phyloP scores from a whole-genome alignment of 225 moss, liverwort and hornwort genomes.

The Polytrichum formosum region DNA sequence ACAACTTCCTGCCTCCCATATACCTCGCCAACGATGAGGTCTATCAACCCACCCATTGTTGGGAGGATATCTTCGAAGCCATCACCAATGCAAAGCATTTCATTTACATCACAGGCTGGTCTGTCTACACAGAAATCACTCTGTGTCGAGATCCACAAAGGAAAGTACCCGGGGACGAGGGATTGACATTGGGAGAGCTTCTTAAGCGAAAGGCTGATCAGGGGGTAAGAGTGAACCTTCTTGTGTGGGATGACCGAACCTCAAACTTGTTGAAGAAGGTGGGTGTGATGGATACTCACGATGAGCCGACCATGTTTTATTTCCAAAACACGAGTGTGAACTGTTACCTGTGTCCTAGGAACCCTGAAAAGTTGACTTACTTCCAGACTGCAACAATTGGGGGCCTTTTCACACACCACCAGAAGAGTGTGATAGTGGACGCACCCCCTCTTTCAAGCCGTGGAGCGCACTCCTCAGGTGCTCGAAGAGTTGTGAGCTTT shows the following conservation, averaged over 20 bases:
- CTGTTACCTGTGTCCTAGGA: slow-evolving; percentile 47
- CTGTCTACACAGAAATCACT: slow-evolving; percentile 79
- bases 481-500: slow-evolving; percentile 49
- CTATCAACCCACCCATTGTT: slow-evolving; percentile 63
- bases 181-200: slow-evolving; percentile 69
- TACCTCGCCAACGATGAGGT: slow-evolving; percentile 49
- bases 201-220: slow-evolving; percentile 72
- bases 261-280: slow-evolving; percentile 51
- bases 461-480: not conserved
- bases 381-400: slow-evolving; percentile 49
- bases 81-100: slow-evolving; percentile 61
- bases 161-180: slow-evolving; percentile 65
- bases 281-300: slow-evolving; percentile 53
- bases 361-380: slow-evolving; percentile 41
- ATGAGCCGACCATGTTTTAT: slow-evolving; percentile 38
- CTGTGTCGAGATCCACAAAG: slow-evolving; percentile 60
- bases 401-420: slow-evolving; percentile 51
- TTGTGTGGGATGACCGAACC: slow-evolving; percentile 94
- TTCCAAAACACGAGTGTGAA: slow-evolving; percentile 42
- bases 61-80: slow-evolving; percentile 82
- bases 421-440: slow-evolving; percentile 58
- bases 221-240: slow-evolving; percentile 81
- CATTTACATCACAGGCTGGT: slow-evolving; percentile 97
- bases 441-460: slow-evolving; percentile 20
- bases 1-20: slow-evolving; percentile 74